These are phyloP conservation scores for Artemisia princeps DNA, from an alignment of 140 eudicot genomes.

Conservation along the genomic window DNA sequence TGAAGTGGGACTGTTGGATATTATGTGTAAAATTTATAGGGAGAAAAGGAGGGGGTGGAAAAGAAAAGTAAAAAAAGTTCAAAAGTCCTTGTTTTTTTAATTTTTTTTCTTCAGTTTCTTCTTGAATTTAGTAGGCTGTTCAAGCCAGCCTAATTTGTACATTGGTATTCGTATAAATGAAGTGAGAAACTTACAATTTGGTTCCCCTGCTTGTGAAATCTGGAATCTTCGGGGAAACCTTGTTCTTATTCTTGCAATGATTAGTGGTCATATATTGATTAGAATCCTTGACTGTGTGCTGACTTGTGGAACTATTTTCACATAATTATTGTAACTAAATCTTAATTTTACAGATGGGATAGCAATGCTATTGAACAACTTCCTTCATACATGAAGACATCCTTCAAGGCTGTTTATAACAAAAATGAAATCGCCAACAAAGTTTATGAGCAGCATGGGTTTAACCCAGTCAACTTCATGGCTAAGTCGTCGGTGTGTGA, in stretches of 20 bases:
- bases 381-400: slow-evolving; percentile 39
- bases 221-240: too few species aligned
- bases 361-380: slow-evolving; percentile 17
- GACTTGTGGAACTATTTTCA: too few species aligned
- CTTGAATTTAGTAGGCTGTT: slow-evolving; percentile 27
- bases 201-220: too few species aligned
- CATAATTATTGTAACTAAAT: neutral
- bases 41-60: slow-evolving; percentile 19
- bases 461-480: slow-evolving; percentile 31
- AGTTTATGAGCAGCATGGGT: slow-evolving; percentile 28
- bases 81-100: neutral
- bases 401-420: slow-evolving; percentile 31
- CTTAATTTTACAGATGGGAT: slow-evolving; percentile 38
- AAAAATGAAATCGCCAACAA: slow-evolving; percentile 26
- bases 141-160: slow-evolving; percentile 31
- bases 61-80: slow-evolving; percentile 1
- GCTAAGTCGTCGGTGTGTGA: slow-evolving; percentile 24
- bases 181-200: slow-evolving; percentile 8
- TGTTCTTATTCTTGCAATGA: too few species aligned
- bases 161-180: slow-evolving; percentile 35
- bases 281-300: too few species aligned
- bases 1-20: slow-evolving; percentile 21
- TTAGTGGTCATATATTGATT: too few species aligned
- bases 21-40: slow-evolving; percentile 41
- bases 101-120: neutral